These are phyloP conservation scores for Tulasnella calospora DNA, from an alignment of 768 basidiomycete genomes.

Conservation along the genomic window DNA sequence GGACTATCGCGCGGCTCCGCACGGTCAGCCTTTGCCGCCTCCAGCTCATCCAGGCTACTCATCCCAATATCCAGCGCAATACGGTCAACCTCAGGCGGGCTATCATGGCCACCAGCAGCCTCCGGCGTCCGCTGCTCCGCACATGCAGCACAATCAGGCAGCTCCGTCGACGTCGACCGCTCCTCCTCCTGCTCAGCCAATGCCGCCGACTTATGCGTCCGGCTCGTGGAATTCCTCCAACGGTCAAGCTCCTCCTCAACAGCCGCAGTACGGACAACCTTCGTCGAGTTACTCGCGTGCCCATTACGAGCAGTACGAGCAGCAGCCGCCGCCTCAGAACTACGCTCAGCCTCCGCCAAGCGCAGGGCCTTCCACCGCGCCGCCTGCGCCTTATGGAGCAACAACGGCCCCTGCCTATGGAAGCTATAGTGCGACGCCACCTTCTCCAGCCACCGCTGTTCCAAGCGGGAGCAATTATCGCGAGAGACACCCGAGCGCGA, in stretches of 20 bases:
- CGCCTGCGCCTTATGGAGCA: constrained; percentile 3
- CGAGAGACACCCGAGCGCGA: constrained; percentile 3
- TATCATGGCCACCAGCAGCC: constrained; percentile 17
- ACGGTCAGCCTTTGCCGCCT: constrained; percentile 3
- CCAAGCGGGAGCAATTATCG: constrained; percentile 10
- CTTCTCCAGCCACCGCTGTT: constrained; percentile 7
- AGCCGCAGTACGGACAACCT: constrained; percentile 13
- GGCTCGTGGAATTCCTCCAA: constrained; percentile 9
- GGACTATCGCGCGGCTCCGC: background rate
- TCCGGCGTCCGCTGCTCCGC: constrained; percentile 18
- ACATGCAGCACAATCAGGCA: background rate
- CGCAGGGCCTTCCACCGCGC: background rate
- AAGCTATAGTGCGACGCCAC: constrained; percentile 6
- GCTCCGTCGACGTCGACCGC: constrained; percentile 7
- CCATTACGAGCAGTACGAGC: constrained; percentile 20
- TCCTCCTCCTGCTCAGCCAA: constrained; percentile 14
- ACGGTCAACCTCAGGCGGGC: constrained; percentile 12
- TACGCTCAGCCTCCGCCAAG: constrained; percentile 12
- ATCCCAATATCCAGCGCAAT: background rate
- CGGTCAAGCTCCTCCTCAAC: constrained; percentile 17
- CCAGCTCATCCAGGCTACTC: constrained; percentile 13
- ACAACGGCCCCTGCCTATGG: background rate
- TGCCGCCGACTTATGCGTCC: constrained; percentile 3
- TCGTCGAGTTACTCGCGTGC: background rate
- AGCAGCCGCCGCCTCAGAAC: constrained; percentile 17